These are phyloP conservation scores for Blastocystis sp. DNA, from an alignment of 352 stramenopile species.

Conservation along the genomic window DNA sequence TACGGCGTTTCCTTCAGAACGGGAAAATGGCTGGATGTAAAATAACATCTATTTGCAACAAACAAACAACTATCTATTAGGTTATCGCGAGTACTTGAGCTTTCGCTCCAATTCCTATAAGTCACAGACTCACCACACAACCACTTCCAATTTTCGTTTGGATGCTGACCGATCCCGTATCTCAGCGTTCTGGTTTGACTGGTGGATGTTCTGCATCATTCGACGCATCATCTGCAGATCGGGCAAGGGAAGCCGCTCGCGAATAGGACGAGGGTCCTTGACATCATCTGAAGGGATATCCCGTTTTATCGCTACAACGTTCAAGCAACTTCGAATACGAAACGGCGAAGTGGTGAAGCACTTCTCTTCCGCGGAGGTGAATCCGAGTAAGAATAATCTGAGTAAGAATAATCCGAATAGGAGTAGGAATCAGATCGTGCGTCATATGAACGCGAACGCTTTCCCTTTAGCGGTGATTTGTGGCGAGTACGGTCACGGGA, in stretches of 20 bases:
- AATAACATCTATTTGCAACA: not conserved
- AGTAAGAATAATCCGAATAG: conserved; percentile 15
- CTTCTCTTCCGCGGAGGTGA: not conserved
- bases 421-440: conserved; percentile 14
- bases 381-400: not conserved
- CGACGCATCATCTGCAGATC: not conserved
- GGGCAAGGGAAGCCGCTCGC: conserved; percentile 14
- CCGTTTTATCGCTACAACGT: not conserved
- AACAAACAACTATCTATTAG: not conserved
- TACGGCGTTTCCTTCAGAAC: not conserved
- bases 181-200: conserved; percentile 28
- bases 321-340: not conserved
- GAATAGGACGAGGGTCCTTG: not conserved
- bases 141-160: conserved; percentile 2
- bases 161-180: not conserved
- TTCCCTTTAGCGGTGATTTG: not conserved
- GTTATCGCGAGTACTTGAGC: not conserved
- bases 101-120: conserved; percentile 42
- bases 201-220: conserved; percentile 37
- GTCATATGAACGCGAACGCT: not conserved
- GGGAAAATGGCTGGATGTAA: not conserved
- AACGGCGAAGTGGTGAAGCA: not conserved
- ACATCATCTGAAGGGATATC: not conserved
- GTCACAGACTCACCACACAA: not conserved
- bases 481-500: not conserved